A percentile compares a stretch with the other conserved stretches of the same genome.
Evolutionary conservation across 805 yeast species (phyloP).

Genomic region (Nakazawaea populi): DNA sequence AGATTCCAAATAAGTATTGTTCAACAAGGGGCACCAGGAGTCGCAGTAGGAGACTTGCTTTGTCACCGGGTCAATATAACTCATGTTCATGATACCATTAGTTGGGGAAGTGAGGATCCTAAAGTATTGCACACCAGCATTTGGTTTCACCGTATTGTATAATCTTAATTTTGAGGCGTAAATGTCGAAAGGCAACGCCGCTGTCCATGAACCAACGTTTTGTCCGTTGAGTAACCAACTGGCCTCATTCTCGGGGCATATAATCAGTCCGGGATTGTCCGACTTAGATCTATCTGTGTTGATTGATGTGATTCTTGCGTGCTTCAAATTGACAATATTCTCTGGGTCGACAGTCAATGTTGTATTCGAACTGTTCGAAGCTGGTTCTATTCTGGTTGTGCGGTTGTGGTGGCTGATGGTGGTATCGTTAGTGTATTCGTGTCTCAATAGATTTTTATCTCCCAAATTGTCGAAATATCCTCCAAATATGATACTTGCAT

Average conservation of each 20-base stretch:
- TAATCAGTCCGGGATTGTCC: slow-evolving; percentile 28
- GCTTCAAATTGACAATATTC: slow-evolving; percentile 53
- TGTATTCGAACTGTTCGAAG: slow-evolving; percentile 27
- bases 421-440: slow-evolving; percentile 23
- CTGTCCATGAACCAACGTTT: slow-evolving; percentile 61
- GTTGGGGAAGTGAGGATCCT: slow-evolving; percentile 74
- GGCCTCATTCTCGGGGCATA: slow-evolving; percentile 51
- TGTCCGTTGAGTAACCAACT: slow-evolving; percentile 49
- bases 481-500: slow-evolving; percentile 63
- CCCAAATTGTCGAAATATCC: slow-evolving; percentile 70
- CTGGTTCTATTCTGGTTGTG: neutral
- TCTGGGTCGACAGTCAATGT: slow-evolving; percentile 45
- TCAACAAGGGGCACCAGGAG: slow-evolving; percentile 78
- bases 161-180: slow-evolving; percentile 70
- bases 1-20: slow-evolving; percentile 26
- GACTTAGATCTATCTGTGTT: slow-evolving; percentile 29
- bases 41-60: slow-evolving; percentile 63
- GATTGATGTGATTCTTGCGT: slow-evolving; percentile 47
- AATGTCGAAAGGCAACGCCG: slow-evolving; percentile 47
- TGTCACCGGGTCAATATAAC: slow-evolving; percentile 72
- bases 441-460: slow-evolving; percentile 33
- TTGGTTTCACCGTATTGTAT: slow-evolving; percentile 48
- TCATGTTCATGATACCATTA: slow-evolving; percentile 85
- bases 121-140: slow-evolving; percentile 52
- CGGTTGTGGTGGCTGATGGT: slow-evolving; percentile 8